Base-by-base conservation (phyloP, 2,329 filamentous ascomycete genomes). In the Fusarium vanettenii region DNA sequence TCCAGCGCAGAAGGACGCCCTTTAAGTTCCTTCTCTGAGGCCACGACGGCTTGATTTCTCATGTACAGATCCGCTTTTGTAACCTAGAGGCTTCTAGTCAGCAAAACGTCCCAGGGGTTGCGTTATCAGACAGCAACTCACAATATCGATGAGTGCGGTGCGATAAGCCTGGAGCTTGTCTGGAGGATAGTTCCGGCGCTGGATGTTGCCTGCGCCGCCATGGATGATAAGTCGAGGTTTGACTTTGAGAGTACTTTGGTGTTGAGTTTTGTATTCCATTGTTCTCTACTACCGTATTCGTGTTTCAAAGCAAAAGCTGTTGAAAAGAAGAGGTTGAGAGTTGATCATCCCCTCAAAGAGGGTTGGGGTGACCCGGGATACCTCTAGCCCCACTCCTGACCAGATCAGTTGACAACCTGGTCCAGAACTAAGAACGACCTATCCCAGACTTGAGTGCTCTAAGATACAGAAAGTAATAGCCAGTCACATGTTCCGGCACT, bases 171-270 rank as follows among this genome's bases (percentile, higher is more conserved):
- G 79, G 78, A 92, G 93, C 69, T 89, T 86, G 20, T 88, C 85
- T 0, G 88, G 88, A 5, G 91, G 86, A 45, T 93, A 87, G 67
- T 87, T 90, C 9, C 86, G 81, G 5, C 89, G 91, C 29, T 86
- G 87, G 75, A 94, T 91, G 79, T 92, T 92, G 57, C 93, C 93
- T 2, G 93, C 93, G 37, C 93, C 93, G 79, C 93, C 93, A 78
- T 94, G 92, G 78, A 94, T 90, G 79, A 94, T 92, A 35, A 94
- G 80, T 11, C 91, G 87, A 5, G 92, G 91, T 77, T 85, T 84
- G 37, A 87, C 69, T 57, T 71, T 80, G 25, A 72, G 61, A 25
- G 5, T 18, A 39, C 35, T 25, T 43, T 63, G 22, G 45, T 66
- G 5, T 64, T 71, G 75, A 31, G 59, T 67, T 64, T 81, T 84